A percentile compares a stretch with the other conserved stretches of the same genome.
Evolutionary conservation across 306 rosid genomes (phyloP).

Genomic region (Cercis canadensis): DNA sequence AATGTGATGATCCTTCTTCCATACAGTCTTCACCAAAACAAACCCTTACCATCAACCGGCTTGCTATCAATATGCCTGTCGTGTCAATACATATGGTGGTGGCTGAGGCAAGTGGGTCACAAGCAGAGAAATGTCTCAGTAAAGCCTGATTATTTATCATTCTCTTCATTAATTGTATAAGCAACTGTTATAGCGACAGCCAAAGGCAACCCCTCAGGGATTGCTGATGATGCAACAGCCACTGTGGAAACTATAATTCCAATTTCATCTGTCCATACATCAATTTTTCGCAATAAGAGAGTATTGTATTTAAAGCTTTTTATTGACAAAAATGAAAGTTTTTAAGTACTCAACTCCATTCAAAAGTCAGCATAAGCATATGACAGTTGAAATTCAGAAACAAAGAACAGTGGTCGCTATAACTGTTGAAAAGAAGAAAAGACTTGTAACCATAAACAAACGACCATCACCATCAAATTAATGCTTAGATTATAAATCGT

Average conservation of each 20-base stretch:
- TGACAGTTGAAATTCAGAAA: no score
- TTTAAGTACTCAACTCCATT: no score
- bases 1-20: neutral
- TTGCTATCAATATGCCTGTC: constrained; percentile 37
- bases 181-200: constrained; percentile 36
- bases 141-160: constrained; percentile 41
- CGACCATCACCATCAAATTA: no score
- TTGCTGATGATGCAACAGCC: constrained; percentile 41
- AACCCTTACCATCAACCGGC: constrained; percentile 42
- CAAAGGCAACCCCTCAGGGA: constrained; percentile 45
- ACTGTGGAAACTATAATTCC: constrained; percentile 33
- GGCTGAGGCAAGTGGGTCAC: constrained; percentile 44
- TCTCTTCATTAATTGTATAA: constrained; percentile 42
- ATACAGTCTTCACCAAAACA: constrained; percentile 23
- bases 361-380: no score
- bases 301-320: no score
- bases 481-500: no score
- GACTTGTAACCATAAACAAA: no score
- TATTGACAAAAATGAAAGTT: no score
- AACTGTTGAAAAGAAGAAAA: no score
- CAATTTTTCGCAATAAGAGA: no score
- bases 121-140: constrained; percentile 40
- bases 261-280: neutral
- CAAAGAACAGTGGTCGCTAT: no score
- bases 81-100: constrained; percentile 43